phyloP scores from a whole-genome alignment of 2,329 filamentous ascomycete genomes.

The Tolypocladium paradoxum region DNA sequence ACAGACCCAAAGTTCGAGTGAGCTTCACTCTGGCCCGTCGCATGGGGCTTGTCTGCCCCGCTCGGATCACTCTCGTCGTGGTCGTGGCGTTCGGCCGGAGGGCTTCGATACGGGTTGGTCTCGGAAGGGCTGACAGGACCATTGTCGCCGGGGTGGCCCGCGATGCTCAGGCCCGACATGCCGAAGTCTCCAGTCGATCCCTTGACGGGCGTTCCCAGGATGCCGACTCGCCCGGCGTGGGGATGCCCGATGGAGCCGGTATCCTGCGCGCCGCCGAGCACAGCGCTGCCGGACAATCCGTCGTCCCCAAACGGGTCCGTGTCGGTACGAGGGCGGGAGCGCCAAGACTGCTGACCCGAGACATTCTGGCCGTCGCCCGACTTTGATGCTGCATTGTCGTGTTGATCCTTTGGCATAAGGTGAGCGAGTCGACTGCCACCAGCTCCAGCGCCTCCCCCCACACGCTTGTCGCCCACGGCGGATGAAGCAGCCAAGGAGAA shows the following conservation, averaged over 20 bases:
- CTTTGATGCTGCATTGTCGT: conserved; percentile 49
- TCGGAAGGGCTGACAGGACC: conserved; percentile 84
- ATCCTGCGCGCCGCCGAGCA: conserved; percentile 66
- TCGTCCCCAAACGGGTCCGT: conserved; percentile 70
- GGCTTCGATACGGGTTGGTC: conserved; percentile 93
- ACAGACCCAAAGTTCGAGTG: conserved; percentile 42
- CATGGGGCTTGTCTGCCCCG: conserved; percentile 34
- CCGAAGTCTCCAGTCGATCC: conserved; percentile 48
- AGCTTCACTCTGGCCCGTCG: conserved; percentile 27
- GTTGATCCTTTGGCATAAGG: conserved; percentile 66
- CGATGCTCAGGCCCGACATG: conserved; percentile 49
- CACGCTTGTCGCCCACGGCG: conserved; percentile 60
- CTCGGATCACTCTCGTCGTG: conserved; percentile 50
- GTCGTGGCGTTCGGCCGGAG: conserved; percentile 62
- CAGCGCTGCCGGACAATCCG: conserved; percentile 54
- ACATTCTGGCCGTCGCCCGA: conserved; percentile 35
- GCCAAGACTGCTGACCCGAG: conserved; percentile 39
- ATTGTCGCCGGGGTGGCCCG: conserved; percentile 44
- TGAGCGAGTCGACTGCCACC: conserved; percentile 81
- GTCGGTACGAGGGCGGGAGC: conserved; percentile 54
- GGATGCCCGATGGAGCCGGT: conserved; percentile 31
- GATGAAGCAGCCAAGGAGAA: conserved; percentile 60
- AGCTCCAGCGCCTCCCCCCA: conserved; percentile 59
- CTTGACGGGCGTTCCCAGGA: conserved; percentile 45
- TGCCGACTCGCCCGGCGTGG: conserved; percentile 23